These are phyloP conservation scores for Amanita pseudoporphyria DNA, from an alignment of 768 basidiomycete genomes.

Conservation along the genomic window DNA sequence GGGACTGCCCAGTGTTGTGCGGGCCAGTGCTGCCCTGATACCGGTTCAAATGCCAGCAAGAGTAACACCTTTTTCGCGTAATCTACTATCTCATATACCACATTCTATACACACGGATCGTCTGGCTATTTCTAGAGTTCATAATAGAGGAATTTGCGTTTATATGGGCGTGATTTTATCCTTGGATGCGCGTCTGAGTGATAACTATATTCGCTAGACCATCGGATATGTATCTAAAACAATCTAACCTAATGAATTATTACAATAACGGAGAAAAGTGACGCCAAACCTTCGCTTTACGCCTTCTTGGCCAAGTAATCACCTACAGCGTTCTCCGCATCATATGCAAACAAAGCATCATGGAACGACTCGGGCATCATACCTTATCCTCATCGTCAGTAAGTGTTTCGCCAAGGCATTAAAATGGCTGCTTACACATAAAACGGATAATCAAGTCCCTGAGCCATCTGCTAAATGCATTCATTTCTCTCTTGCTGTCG, in stretches of 20 bases:
- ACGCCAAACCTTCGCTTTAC: no score
- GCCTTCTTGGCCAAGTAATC: constrained; percentile 13
- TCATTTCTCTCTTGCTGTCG: constrained; percentile 22
- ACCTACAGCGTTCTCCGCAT: constrained; percentile 17
- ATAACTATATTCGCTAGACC: no score
- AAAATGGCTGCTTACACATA: constrained; percentile 18
- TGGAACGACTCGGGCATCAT: constrained; percentile 22
- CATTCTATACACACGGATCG: background rate
- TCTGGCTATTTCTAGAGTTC: no score
- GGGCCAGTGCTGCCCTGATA: background rate
- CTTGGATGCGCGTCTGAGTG: no score
- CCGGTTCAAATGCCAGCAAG: background rate
- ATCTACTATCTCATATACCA: background rate
- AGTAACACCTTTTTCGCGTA: background rate
- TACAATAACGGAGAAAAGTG: no score
- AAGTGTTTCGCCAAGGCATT: background rate
- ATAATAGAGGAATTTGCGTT: no score
- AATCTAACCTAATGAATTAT: no score
- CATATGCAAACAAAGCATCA: constrained; percentile 18
- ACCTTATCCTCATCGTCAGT: constrained; percentile 11
- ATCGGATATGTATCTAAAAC: no score
- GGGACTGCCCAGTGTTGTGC: background rate
- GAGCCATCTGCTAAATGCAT: constrained; percentile 21
- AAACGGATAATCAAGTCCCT: constrained; percentile 25
- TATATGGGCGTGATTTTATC: no score